phyloP scores from a whole-genome alignment of 2,329 filamentous ascomycete genomes.

The Dactylellina haptotyla region DNA sequence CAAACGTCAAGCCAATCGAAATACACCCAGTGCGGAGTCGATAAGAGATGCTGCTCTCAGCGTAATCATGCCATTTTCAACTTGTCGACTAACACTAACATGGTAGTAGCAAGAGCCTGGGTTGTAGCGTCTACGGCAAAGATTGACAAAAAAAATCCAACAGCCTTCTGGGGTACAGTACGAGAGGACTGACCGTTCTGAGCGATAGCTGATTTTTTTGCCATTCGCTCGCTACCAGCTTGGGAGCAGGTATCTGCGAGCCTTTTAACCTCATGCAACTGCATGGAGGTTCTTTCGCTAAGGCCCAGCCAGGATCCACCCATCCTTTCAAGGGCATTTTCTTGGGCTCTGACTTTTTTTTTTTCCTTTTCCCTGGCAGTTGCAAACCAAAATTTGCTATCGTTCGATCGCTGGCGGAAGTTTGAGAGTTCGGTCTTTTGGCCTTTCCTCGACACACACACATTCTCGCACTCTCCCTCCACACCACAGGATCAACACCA shows the following conservation, averaged over 20 bases:
- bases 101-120: conserved; percentile 27
- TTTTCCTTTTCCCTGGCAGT: conserved; percentile 4
- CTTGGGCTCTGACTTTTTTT: conserved; percentile 29
- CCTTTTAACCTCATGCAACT: conserved; percentile 52
- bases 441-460: conserved; percentile 36
- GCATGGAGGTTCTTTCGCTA: conserved; percentile 54
- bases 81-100: conserved; percentile 37
- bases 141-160: conserved; percentile 42
- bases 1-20: too few species aligned
- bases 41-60: conserved; percentile 30
- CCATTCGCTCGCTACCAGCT: conserved; percentile 53
- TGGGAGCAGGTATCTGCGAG: conserved; percentile 45
- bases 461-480: conserved; percentile 11
- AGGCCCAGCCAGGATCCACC: conserved; percentile 51
- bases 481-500: conserved; percentile 54
- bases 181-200: conserved; percentile 39
- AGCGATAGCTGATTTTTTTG: conserved; percentile 46
- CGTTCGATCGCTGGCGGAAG: conserved; percentile 23
- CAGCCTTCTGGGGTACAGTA: conserved; percentile 34
- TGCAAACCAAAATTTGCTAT: conserved; percentile 9
- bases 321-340: conserved; percentile 12
- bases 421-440: conserved; percentile 11
- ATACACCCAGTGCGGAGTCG: not conserved
- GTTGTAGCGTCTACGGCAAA: conserved; percentile 48
- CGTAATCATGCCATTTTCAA: conserved; percentile 39